Conservation (phyloP, 2,329 filamentous ascomycete genomes). For the Macrophomina pseudophaseolina region DNA sequence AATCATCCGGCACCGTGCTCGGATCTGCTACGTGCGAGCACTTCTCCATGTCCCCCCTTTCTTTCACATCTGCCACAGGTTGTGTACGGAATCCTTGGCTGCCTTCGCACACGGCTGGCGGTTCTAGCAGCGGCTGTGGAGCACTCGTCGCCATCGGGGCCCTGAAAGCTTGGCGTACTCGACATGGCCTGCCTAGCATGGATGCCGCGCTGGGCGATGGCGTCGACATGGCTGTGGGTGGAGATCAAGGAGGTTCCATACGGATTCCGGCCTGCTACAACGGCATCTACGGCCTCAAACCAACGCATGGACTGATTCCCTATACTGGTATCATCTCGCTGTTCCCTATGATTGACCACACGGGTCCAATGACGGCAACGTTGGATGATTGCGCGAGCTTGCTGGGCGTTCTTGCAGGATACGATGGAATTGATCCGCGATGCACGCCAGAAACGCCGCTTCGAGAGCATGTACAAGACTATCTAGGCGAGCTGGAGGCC, state of each 20-base stretch:
- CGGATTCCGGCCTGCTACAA: constrained; percentile 77
- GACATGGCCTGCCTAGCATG: constrained; percentile 30
- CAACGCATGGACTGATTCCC: constrained; percentile 63
- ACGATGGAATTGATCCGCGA: constrained; percentile 52
- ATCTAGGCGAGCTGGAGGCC: constrained; percentile 35
- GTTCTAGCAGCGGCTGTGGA: constrained; percentile 41
- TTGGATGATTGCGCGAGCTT: constrained; percentile 49
- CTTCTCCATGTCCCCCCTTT: constrained; percentile 50
- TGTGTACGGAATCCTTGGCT: constrained; percentile 50
- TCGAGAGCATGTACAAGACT: constrained; percentile 42
- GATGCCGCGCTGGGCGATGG: constrained; percentile 37
- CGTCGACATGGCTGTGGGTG: constrained; percentile 55
- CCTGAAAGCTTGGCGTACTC: constrained; percentile 34
- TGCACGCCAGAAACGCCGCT: constrained; percentile 50
- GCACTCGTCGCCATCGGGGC: constrained; percentile 40
- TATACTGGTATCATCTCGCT: constrained; percentile 51
- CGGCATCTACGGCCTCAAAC: constrained; percentile 81
- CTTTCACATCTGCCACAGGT: constrained; percentile 52
- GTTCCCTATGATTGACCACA: constrained; percentile 52
- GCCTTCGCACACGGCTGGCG: constrained; percentile 43
- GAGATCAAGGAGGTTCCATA: constrained; percentile 75
- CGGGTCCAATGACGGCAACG: constrained; percentile 50
- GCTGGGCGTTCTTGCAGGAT: constrained; percentile 50
- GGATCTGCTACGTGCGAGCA: constrained; percentile 57
- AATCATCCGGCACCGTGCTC: constrained; percentile 48